phyloP scores from a whole-genome alignment of 352 stramenopile species.

The Phytophthora palmivora region DNA sequence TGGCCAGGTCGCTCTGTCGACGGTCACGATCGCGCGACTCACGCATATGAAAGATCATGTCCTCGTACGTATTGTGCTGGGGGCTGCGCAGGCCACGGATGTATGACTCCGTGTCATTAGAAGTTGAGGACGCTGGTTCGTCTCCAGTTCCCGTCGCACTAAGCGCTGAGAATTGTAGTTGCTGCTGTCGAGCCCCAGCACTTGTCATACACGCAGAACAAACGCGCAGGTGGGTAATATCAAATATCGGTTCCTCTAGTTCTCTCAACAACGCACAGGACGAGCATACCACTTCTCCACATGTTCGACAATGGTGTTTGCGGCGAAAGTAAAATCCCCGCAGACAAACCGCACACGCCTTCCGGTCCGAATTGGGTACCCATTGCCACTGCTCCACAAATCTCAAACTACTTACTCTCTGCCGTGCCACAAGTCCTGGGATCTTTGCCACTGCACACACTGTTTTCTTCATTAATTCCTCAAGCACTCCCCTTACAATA shows the following conservation, averaged over 20 bases:
- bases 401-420: slow-evolving; percentile 68
- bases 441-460: slow-evolving; percentile 57
- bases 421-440: slow-evolving; percentile 58
- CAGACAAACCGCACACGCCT: slow-evolving; percentile 75
- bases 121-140: slow-evolving; percentile 55
- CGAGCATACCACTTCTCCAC: slow-evolving; percentile 77
- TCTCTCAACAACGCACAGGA: slow-evolving; percentile 64
- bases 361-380: slow-evolving; percentile 75
- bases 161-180: slow-evolving; percentile 15
- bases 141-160: slow-evolving; percentile 32
- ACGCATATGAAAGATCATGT: slow-evolving; percentile 68
- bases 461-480: slow-evolving; percentile 70
- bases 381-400: slow-evolving; percentile 86
- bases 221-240: slow-evolving; percentile 70
- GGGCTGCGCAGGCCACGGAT: slow-evolving; percentile 50
- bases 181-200: slow-evolving; percentile 35
- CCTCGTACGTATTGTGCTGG: slow-evolving; percentile 65
- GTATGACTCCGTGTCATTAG: slow-evolving; percentile 64
- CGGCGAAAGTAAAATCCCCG: slow-evolving; percentile 78
- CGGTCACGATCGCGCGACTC: slow-evolving; percentile 56
- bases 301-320: slow-evolving; percentile 77
- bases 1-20: slow-evolving; percentile 43
- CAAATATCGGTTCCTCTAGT: slow-evolving; percentile 75
- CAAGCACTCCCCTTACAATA: slow-evolving; percentile 50
- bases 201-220: slow-evolving; percentile 68